phyloP scores from a whole-genome alignment of 164 flowering plant species.

The Vitis cinerea region DNA sequence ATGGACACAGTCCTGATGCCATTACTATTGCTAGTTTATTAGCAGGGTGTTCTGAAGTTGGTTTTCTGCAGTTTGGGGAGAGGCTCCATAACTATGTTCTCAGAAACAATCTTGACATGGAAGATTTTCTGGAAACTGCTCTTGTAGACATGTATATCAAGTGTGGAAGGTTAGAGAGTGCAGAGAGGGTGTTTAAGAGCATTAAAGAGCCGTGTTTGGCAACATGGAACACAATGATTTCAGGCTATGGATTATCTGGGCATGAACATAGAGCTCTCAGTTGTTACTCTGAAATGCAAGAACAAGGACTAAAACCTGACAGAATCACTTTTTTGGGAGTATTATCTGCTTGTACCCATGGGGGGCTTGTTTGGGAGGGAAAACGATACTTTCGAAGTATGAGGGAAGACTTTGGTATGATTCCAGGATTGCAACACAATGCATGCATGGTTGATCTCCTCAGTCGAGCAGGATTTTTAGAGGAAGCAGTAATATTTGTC shows the following conservation, averaged over 20 bases:
- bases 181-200: conserved; percentile 37
- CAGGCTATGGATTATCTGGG: conserved; percentile 36
- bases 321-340: conserved; percentile 44
- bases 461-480: conserved; percentile 40
- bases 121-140: conserved; percentile 40
- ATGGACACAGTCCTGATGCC: conserved; percentile 34
- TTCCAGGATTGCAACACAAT: conserved; percentile 34
- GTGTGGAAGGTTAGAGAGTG: conserved; percentile 40
- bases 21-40: conserved; percentile 36
- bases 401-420: conserved; percentile 36
- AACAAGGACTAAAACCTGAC: conserved; percentile 35
- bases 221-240: conserved; percentile 44
- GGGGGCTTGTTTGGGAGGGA: conserved; percentile 41
- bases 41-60: conserved; percentile 38
- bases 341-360: conserved; percentile 45
- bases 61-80: conserved; percentile 34
- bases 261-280: conserved; percentile 31
- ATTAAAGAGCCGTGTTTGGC: conserved; percentile 34
- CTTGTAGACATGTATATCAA: conserved; percentile 51
- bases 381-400: conserved; percentile 27
- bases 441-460: conserved; percentile 42
- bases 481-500: conserved; percentile 36
- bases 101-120: conserved; percentile 34
- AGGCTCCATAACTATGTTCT: conserved; percentile 33
- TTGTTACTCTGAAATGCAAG: conserved; percentile 28